Percentiles rank a stretch among this genome's conserved stretches.
These are phyloP conservation scores for Penstemon barbatus DNA, from an alignment of 257 asterid genomes.

Conservation along the genomic window DNA sequence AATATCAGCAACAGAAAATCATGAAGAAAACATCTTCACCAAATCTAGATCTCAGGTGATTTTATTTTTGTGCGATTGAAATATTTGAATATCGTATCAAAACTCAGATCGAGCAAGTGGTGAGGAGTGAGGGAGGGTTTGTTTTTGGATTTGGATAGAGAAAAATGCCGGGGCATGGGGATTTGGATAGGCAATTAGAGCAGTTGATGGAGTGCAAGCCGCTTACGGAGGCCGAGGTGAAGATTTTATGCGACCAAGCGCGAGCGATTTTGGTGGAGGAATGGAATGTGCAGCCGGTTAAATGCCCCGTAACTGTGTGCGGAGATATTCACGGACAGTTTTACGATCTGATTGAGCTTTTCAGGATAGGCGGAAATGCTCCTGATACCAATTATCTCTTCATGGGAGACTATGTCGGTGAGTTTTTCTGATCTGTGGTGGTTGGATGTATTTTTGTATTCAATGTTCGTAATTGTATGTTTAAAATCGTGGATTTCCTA, in stretches of 20 bases:
- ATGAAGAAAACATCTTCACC: slow-evolving; percentile 21
- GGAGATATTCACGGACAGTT: slow-evolving; percentile 93
- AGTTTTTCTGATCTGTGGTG: slow-evolving; percentile 35
- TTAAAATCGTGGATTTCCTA: slow-evolving; percentile 15
- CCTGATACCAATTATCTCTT: slow-evolving; percentile 91
- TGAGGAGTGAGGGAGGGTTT: slow-evolving; percentile 16
- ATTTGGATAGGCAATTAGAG: slow-evolving; percentile 86
- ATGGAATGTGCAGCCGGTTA: slow-evolving; percentile 95
- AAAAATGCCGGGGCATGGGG: slow-evolving; percentile 81
- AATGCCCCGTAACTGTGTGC: slow-evolving; percentile 92
- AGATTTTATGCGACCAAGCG: slow-evolving; percentile 78
- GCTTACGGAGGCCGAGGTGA: slow-evolving; percentile 76
- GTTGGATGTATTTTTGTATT: slow-evolving; percentile 3
- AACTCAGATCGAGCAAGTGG: slow-evolving; percentile 45
- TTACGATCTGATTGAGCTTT: slow-evolving; percentile 87
- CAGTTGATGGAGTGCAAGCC: slow-evolving; percentile 95
- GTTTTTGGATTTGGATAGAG: neutral
- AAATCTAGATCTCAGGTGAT: slow-evolving; percentile 40
- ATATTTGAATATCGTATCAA: slow-evolving; percentile 19
- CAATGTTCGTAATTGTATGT: neutral
- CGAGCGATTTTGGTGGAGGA: slow-evolving; percentile 84
- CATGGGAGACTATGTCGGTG: slow-evolving; percentile 95
- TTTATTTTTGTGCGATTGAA: neutral
- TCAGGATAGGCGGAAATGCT: slow-evolving; percentile 80
- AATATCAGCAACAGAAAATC: slow-evolving; percentile 30